Base-by-base conservation (phyloP, 768 basidiomycete genomes). In the Xerocomellus chrysenteron region DNA sequence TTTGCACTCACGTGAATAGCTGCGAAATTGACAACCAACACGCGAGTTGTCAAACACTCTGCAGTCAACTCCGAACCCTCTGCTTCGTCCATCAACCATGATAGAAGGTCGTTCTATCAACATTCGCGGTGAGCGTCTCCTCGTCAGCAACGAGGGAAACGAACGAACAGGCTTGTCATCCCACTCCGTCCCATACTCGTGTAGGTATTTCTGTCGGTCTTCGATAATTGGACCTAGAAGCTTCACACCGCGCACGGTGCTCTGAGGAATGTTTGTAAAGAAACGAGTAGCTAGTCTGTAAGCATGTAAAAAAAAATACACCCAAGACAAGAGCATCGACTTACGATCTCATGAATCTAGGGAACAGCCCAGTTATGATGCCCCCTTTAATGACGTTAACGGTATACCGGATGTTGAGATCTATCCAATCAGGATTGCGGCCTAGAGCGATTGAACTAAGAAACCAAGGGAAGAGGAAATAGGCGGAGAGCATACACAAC, bases 361-460 rank as follows among this genome's bases (percentile, higher is more conserved):
- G 44, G n/a, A 45, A 37, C 33, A 26, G 4, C 4, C 21, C 8
- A 10, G 19, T 45, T 12, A 37, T n/a, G 16, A 8, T 2, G 5
- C 16, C 14, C 2, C 16, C 35, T 10, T 42, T 58, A 6, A 62
- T 21, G 24, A 77, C 57, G 26, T 73, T 64, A 1, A 67, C 8
- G 2, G 78, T 63, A 52, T 67, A 74, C 1, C 66, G 52, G 14
- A 74, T 65, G 17, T 65, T 70, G 14, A 76, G 57, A 19, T 57
- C 52, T 26, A 65, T 57, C 63, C 76, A 80, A 4, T 71, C 75
- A 10, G 66, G 60, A 47, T 80, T 54, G 9, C 76, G 73, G 54
- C 80, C 80, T 81, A 36, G 8, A 37, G 8, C 0, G 43, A 19
- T 14, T 13, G 30, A 16, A 28, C 17, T 54, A 6, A 48, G 53